Evolutionary conservation across 495 filamentous ascomycete genomes (phyloP).

Genomic region (Xylaria telfairii): DNA sequence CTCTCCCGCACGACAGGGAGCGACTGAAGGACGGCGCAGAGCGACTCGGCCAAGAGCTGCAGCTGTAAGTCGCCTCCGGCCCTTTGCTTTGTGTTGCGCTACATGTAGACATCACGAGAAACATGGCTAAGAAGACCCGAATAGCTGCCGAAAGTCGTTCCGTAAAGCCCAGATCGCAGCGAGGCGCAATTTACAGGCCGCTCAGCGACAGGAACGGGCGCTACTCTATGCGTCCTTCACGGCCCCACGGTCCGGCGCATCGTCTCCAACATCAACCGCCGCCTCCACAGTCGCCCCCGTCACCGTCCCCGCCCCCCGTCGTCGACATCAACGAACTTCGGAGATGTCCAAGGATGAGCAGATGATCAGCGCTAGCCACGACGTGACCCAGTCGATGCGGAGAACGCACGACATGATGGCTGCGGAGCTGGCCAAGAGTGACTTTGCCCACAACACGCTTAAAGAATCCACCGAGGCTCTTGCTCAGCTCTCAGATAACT

Average conservation of each 20-base stretch:
- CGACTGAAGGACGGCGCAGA: slow-evolving; percentile 67
- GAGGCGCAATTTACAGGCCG: slow-evolving; percentile 74
- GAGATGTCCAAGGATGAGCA: slow-evolving; percentile 64
- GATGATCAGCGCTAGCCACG: slow-evolving; percentile 71
- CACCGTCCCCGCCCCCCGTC: slow-evolving; percentile 19
- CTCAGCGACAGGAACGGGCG: slow-evolving; percentile 76
- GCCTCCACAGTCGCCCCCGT: slow-evolving; percentile 26
- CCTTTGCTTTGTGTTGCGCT: background rate
- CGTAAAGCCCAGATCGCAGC: slow-evolving; percentile 85
- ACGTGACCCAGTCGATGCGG: slow-evolving; percentile 84
- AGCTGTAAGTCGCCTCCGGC: slow-evolving; percentile 55
- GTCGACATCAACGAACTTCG: slow-evolving; percentile 28
- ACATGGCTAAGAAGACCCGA: background rate
- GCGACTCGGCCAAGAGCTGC: slow-evolving; percentile 70
- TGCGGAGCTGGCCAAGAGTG: slow-evolving; percentile 78
- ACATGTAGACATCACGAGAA: background rate
- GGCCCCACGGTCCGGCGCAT: slow-evolving; percentile 45
- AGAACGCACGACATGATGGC: slow-evolving; percentile 86
- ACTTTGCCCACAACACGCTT: slow-evolving; percentile 88
- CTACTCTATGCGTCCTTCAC: slow-evolving; percentile 71
- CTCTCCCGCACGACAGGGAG: slow-evolving; percentile 60
- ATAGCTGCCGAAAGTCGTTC: slow-evolving; percentile 74
- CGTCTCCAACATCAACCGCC: slow-evolving; percentile 35
- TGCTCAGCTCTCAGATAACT: slow-evolving; percentile 76
- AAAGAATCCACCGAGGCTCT: slow-evolving; percentile 82